Percentiles rank a stretch among this genome's conserved stretches.
These are phyloP conservation scores for Roridomyces roridus DNA, from an alignment of 768 basidiomycete species.

Conservation along the genomic window DNA sequence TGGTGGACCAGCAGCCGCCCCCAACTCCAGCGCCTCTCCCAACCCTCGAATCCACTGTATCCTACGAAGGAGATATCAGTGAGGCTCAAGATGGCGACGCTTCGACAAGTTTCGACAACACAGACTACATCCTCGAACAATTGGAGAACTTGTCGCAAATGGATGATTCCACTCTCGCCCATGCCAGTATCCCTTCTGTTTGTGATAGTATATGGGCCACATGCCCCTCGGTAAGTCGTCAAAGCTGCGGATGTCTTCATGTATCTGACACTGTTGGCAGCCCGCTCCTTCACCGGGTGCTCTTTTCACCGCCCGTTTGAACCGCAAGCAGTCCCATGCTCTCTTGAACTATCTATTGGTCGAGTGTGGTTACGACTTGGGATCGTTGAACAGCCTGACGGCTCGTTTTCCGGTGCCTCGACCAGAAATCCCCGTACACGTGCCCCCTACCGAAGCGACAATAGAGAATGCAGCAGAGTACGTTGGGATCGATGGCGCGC, in stretches of 20 bases:
- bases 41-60: not conserved
- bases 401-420: slow-evolving; percentile 9
- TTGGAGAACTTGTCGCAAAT: slow-evolving; percentile 8
- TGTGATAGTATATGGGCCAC: slow-evolving; percentile 12
- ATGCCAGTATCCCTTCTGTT: slow-evolving; percentile 6
- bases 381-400: slow-evolving; percentile 2
- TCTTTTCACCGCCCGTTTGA: not conserved
- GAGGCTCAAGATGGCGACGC: slow-evolving; percentile 6
- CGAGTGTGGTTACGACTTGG: slow-evolving; percentile 21
- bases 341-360: slow-evolving; percentile 18
- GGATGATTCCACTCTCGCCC: slow-evolving; percentile 2
- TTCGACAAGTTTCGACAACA: not conserved
- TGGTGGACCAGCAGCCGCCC: not conserved
- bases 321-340: slow-evolving; percentile 3
- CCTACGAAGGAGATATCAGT: not conserved
- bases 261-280: not conserved
- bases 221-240: slow-evolving; percentile 15
- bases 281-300: slow-evolving; percentile 10
- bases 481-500: not conserved
- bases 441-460: no score
- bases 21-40: not conserved
- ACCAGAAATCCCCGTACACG: not conserved
- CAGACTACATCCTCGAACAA: slow-evolving; percentile 8
- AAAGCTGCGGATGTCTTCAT: not conserved
- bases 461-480: not conserved